A percentile compares a stretch with the other conserved stretches of the same genome.
phyloP scores from a whole-genome alignment of 2,329 filamentous ascomycete genomes.

The Periconia sp. region DNA sequence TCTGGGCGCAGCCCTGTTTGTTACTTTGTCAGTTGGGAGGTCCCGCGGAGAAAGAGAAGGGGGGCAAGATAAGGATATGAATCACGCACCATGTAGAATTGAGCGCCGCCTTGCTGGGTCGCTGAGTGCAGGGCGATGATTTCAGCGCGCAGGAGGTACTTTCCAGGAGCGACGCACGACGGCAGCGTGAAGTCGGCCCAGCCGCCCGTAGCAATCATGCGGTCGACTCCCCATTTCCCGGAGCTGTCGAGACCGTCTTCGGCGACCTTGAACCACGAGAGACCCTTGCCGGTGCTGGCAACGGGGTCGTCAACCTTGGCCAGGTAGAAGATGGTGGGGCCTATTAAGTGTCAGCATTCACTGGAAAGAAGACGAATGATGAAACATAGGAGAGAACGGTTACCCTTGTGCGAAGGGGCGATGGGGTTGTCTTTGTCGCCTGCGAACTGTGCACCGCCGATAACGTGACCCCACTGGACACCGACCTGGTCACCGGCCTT shows the following conservation, averaged over 20 bases:
- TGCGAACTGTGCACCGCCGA: conserved; percentile 55
- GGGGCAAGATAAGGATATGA: neutral
- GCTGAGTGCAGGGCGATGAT: conserved; percentile 45
- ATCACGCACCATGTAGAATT: conserved; percentile 35
- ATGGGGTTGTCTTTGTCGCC: conserved; percentile 27
- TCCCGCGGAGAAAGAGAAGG: neutral
- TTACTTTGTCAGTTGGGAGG: neutral
- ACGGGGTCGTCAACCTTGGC: conserved; percentile 47
- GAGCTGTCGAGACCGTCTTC: conserved; percentile 44
- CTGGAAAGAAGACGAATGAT: conserved; percentile 25
- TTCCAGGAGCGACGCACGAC: conserved; percentile 27
- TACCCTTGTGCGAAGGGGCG: conserved; percentile 12
- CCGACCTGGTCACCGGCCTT: conserved; percentile 56
- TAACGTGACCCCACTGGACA: conserved; percentile 56
- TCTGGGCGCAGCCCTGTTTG: conserved; percentile 39
- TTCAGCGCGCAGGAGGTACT: conserved; percentile 45
- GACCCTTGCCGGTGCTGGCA: conserved; percentile 38
- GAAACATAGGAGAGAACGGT: neutral
- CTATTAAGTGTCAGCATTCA: conserved; percentile 48
- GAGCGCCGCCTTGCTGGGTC: conserved; percentile 31
- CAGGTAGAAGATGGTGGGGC: conserved; percentile 44
- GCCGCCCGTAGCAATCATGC: conserved; percentile 50
- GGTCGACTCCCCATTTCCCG: conserved; percentile 53
- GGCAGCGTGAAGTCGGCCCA: conserved; percentile 46
- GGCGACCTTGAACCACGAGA: conserved; percentile 47